Conservation (phyloP, 2,329 filamentous ascomycete genomes). For the Lanzia echinophila region DNA sequence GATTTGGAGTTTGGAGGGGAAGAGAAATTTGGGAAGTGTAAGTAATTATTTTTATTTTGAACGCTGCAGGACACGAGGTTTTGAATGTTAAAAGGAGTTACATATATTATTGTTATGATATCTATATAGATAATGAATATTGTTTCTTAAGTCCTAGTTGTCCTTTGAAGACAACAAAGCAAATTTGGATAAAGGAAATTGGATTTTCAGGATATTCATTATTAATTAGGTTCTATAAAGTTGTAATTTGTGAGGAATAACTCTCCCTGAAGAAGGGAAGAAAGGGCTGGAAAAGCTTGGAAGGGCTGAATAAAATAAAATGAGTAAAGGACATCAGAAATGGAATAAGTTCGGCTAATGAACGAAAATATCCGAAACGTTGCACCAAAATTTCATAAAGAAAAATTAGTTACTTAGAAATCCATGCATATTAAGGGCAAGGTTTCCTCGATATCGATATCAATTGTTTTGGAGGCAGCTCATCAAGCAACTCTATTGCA, state of each 20-base stretch:
- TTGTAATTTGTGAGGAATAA: not conserved
- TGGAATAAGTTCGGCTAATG: not conserved
- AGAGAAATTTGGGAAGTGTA: no score
- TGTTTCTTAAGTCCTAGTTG: not conserved
- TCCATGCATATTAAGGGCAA: not conserved
- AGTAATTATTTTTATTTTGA: no score
- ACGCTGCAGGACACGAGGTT: no score
- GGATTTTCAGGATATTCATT: constrained; percentile 1
- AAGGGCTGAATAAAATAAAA: not conserved
- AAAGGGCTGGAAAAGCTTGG: no score
- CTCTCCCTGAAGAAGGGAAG: no score
- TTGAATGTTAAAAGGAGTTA: no score
- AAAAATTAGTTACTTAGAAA: not conserved
- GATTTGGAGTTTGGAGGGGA: no score
- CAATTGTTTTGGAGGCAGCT: no score
- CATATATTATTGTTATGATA: no score
- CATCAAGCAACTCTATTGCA: no score
- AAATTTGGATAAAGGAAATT: constrained; percentile 2
- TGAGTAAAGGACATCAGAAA: not conserved
- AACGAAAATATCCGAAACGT: not conserved
- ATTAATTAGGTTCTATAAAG: not conserved
- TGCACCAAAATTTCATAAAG: not conserved
- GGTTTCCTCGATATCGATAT: no score
- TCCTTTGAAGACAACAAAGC: not conserved
- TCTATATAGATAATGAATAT: not conserved